Conservation (phyloP, 768 basidiomycete genomes). For the Kwoniella europaea region DNA sequence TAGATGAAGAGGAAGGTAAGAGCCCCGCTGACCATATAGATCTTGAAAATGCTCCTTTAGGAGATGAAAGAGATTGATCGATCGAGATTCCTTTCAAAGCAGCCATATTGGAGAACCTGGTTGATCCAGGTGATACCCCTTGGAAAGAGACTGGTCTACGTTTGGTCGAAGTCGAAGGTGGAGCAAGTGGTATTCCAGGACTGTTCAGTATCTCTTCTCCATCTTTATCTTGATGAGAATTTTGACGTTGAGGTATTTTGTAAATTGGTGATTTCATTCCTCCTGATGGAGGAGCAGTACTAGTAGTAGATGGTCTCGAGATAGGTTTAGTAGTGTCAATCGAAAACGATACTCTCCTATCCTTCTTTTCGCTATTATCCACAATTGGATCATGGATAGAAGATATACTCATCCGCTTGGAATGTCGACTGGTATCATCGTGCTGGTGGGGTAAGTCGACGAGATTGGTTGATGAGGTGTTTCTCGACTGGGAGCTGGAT, state of each 20-base stretch:
- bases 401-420: constrained; percentile 25
- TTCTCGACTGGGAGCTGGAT: constrained; percentile 3
- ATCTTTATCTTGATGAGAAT: background rate
- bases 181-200: background rate
- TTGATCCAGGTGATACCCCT: constrained; percentile 6
- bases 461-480: background rate
- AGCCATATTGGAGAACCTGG: constrained; percentile 29
- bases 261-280: constrained; percentile 21
- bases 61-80: constrained; percentile 23
- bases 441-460: background rate
- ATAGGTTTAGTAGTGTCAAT: constrained; percentile 5
- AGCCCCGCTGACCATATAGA: constrained; percentile 47
- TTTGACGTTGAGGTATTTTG: constrained; percentile 25
- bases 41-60: constrained; percentile 12
- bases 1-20: constrained; percentile 7
- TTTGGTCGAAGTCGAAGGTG: background rate
- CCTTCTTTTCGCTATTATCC: constrained; percentile 2
- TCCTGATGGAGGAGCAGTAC: background rate
- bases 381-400: constrained; percentile 15
- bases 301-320: background rate
- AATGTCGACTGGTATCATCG: background rate
- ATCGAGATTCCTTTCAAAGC: constrained; percentile 31
- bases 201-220: constrained; percentile 1
- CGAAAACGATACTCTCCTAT: constrained; percentile 20
- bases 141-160: constrained; percentile 19